A percentile compares a stretch with the other conserved stretches of the same genome.
Conservation (phyloP, 192 early-diverging fungal species). For the Diversispora eburnea region DNA sequence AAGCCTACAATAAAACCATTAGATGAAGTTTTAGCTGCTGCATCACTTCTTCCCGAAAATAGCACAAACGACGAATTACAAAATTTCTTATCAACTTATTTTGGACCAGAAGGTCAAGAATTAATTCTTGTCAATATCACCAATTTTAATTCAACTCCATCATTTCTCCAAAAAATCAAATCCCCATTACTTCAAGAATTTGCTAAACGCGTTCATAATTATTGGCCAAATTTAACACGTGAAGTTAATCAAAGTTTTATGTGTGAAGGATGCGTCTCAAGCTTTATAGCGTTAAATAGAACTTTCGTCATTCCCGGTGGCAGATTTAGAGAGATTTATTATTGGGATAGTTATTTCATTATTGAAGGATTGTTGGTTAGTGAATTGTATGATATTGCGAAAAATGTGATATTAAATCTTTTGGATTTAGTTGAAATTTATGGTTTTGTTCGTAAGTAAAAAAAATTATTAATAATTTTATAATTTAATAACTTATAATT, state of each 20-base stretch:
- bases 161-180: conserved; percentile 45
- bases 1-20: conserved; percentile 59
- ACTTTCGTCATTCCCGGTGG: conserved; percentile 73
- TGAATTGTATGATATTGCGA: conserved; percentile 46
- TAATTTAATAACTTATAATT: conserved; percentile 13
- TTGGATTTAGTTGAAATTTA: conserved; percentile 53
- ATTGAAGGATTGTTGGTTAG: conserved; percentile 61
- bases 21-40: conserved; percentile 47
- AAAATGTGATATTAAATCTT: conserved; percentile 58
- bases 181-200: conserved; percentile 50
- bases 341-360: conserved; percentile 72
- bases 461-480: background rate
- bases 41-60: conserved; percentile 45
- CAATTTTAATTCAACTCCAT: conserved; percentile 36
- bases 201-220: conserved; percentile 44
- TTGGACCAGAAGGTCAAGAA: conserved; percentile 51
- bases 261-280: conserved; percentile 56
- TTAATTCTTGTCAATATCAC: conserved; percentile 40
- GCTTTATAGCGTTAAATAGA: conserved; percentile 51
- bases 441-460: conserved; percentile 63
- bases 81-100: conserved; percentile 55
- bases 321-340: conserved; percentile 70
- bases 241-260: conserved; percentile 45
- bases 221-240: conserved; percentile 60
- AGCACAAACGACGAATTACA: conserved; percentile 35